Evolutionary conservation across 2,329 filamentous ascomycete species (phyloP), one percentile per base, ranked within the genome.

Genomic region (Trichocomaceae sp.): DNA sequence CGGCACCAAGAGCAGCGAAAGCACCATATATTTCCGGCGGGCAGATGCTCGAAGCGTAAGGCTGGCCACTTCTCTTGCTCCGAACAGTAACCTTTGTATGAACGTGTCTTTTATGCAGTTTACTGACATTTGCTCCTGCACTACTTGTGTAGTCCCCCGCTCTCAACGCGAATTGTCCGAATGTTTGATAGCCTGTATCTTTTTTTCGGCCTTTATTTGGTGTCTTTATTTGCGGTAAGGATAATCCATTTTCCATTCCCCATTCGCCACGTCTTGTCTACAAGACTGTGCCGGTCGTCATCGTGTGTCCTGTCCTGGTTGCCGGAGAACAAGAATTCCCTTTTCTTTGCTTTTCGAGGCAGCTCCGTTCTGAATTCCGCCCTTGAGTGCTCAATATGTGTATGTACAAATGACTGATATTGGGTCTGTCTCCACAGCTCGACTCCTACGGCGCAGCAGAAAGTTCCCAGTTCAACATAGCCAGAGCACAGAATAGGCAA

Each of bases 201-300:
- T 57, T 77, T 78, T 60, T 44, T 79, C 5, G 77, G 76, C 5
- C 65, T 79, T 22, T 79, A 79, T 56, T 60, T 79, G 26, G 73
- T 75, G 42, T 75, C 72, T 42, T 65, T 79, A 9, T 76, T 79
- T 57, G 72, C 75, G 51, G 75, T 77, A 70, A 31, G 71, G 17
- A 42, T 19, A 12, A 42, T 22, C 39, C 8, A 26, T 23, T 29
- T 9, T 47, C 5, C 44, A 47, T 31, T 19, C 12, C 20, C 5
- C 44, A 47, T 31, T 19, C 12, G 22, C 8, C 39, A 42, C 3
- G 9, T 42, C 19, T 22, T 12, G 3, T 22, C 5, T 15, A 3
- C 12, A 2, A 5, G 31, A 13, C 39, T n/a, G 9, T 15, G 15
- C 15, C 19, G 35, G n/a, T 13, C 35, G 15, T 42, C 31, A 12